Evolutionary conservation across 1,284 basidiomycete species (phyloP), one percentile per base, ranked within the genome.

Genomic region (Austropuccinia psidii): DNA sequence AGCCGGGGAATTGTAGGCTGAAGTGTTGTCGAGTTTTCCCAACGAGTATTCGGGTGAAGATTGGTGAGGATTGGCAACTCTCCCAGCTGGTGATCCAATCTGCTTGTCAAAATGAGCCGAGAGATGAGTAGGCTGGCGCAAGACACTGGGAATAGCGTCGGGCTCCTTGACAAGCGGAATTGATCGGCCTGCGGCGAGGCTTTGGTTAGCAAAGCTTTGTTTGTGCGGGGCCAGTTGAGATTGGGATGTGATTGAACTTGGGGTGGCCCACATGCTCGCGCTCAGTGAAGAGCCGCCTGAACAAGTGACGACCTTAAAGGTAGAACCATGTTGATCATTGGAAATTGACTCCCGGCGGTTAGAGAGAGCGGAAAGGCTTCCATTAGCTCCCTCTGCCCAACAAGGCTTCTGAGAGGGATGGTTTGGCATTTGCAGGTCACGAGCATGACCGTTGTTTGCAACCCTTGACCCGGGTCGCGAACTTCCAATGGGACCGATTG

Each of bases 251-350:
- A 24, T 47, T 24, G 58, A 39, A 37, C 47, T 7, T 11, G 70
- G 70, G 33, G 60, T 60, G 21, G 70, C 70, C 70, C 70, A 73
- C 70, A 73, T 73, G 27, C 70, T 73, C 29, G 70, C 62, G 61
- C 70, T 73, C 33, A 73, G 70, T 35, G 60, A 39, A 65, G 62
- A 73, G 17, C 70, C 69, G 33, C 55, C 70, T 13, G 70, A 73
- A 31, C 21, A 33, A 49, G 49, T 45, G 45, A 27, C 24, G 8
- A 37, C 39, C 9, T 60, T 50, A n/a, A 55, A 55, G 24, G 55
- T 43, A 21, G 67, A 19, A 37, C 21, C 11, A 31, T 37, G 41
- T 31, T 9, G 19, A 11, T 45, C 67, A 15, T 43, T 31, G 45
- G 33, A n/a, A 15, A 21, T 19, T 19, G 24, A 60, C 3, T 73